Conservation (phyloP, 2,329 filamentous ascomycete species). For the Colletotrichum sp. region DNA sequence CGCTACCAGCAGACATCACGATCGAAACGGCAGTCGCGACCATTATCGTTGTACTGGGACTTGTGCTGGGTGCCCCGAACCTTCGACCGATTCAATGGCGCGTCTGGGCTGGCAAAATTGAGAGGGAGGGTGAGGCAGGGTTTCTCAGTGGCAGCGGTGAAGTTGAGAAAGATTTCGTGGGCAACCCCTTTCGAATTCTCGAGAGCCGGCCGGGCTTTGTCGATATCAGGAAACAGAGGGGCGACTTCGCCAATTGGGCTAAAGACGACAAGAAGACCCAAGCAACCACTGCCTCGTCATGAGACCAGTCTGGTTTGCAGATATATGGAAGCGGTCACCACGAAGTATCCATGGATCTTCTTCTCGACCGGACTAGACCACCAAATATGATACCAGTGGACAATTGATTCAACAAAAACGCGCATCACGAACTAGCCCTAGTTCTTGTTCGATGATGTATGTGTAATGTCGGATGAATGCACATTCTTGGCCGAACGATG, state of each 20-base stretch:
- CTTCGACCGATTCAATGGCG: slow-evolving; percentile 86
- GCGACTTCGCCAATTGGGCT: slow-evolving; percentile 80
- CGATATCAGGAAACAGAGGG: slow-evolving; percentile 83
- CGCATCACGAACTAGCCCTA: background rate
- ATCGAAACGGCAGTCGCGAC: slow-evolving; percentile 86
- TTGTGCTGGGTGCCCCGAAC: slow-evolving; percentile 78
- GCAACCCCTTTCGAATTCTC: slow-evolving; percentile 80
- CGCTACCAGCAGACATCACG: slow-evolving; percentile 83
- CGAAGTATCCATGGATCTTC: background rate
- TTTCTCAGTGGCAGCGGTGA: slow-evolving; percentile 64
- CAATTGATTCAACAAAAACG: background rate
- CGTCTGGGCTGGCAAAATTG: slow-evolving; percentile 83
- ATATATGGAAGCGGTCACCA: background rate
- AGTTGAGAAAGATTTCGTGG: slow-evolving; percentile 71
- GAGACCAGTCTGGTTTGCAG: background rate
- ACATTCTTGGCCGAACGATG: background rate
- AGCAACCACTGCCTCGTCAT: background rate
- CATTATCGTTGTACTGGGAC: slow-evolving; percentile 79
- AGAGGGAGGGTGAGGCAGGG: slow-evolving; percentile 71
- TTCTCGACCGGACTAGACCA: background rate
- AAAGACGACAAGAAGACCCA: slow-evolving; percentile 35
- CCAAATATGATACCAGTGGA: background rate
- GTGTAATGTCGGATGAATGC: background rate
- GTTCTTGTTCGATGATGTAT: background rate
- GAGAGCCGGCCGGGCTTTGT: slow-evolving; percentile 86